Percentiles rank a stretch among this genome's conserved stretches.
phyloP scores from a whole-genome alignment of 176 grass and related monocot genomes.

The Triticum aestivum region DNA sequence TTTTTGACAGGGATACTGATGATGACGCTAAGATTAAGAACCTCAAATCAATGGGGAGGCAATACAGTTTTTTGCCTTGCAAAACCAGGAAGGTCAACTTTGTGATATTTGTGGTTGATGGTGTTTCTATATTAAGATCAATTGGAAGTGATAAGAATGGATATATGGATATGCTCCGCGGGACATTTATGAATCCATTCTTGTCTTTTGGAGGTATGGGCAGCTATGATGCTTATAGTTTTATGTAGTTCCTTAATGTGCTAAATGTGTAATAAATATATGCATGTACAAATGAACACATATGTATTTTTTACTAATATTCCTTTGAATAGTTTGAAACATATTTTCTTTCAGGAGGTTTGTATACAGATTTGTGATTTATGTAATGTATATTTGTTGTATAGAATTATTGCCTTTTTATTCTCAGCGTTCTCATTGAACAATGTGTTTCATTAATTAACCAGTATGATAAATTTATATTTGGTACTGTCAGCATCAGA shows the following conservation, averaged over 20 bases:
- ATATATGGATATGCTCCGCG: slow-evolving; percentile 48
- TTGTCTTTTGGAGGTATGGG: slow-evolving; percentile 63
- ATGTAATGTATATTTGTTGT: slow-evolving; percentile 12
- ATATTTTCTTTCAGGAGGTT: not conserved
- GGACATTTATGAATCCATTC: slow-evolving; percentile 71
- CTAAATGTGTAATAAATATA: not conserved
- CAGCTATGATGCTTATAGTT: slow-evolving; percentile 5
- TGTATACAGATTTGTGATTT: not conserved
- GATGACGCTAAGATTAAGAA: slow-evolving; percentile 27
- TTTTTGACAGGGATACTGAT: slow-evolving; percentile 47
- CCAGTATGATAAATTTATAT: not conserved
- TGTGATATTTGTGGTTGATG: slow-evolving; percentile 78
- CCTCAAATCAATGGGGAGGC: slow-evolving; percentile 41
- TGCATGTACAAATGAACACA: not conserved
- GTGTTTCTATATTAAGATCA: slow-evolving; percentile 49
- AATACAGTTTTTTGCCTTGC: slow-evolving; percentile 41
- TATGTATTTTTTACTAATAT: not conserved
- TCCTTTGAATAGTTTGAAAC: not conserved
- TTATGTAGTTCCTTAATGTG: slow-evolving; percentile 6
- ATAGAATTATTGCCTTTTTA: not conserved
- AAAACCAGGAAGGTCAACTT: slow-evolving; percentile 75
- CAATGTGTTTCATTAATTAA: not conserved
- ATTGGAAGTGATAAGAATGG: slow-evolving; percentile 28
- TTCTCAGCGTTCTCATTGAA: not conserved
- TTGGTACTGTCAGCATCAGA: not conserved